Evolutionary conservation across 2,329 filamentous ascomycete genomes (phyloP), one percentile per base, ranked within the genome.

Genomic region (Penicillium brevicompactum): DNA sequence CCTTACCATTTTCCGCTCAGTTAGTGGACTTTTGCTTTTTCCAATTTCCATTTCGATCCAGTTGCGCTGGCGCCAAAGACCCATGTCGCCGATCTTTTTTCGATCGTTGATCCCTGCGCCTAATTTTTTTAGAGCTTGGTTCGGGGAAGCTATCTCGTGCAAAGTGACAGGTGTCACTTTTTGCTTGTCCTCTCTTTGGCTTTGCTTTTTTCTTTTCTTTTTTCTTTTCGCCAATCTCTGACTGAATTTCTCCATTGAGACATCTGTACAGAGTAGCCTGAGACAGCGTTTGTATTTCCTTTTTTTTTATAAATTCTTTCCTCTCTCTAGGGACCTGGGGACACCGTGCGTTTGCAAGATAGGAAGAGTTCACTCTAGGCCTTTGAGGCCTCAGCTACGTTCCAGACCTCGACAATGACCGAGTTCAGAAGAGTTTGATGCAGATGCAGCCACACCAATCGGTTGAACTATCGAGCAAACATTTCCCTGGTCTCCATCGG

Each of bases 391-490:
- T 41, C 18, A 43, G 38, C 56, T 38, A 5, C 21, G 40, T 59
- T 59, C 47, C 54, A 57, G 51, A 52, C 49, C 37, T 44, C 52
- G 49, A 51, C 44, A 27, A 49, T 49, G 45, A 49, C 41, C 56
- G 45, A 53, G 51, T 44, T 52, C 48, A 50, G 54, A 59, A 60
- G 60, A 59, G 59, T 62, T 62, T 52, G 51, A 56, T 51, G 57
- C 42, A 47, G 55, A 57, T 58, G 59, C 53, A 64, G 46, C 62
- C 61, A 62, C 53, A 48, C 65, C 66, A 70, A 69, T 69, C 59
- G 57, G 51, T 53, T 49, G 31, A 63, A 57, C 53, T 49, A 56
- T 51, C 37, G 49, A 60, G 65, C 70, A 73, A 72, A 72, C 68
- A 72, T 66, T 59, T 22, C 21, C 43, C 51, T 16, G 31, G 50